Evolutionary conservation across 2,329 filamentous ascomycete species (phyloP), one percentile per base, ranked within the genome.

Genomic region (Aureobasidium sp.): DNA sequence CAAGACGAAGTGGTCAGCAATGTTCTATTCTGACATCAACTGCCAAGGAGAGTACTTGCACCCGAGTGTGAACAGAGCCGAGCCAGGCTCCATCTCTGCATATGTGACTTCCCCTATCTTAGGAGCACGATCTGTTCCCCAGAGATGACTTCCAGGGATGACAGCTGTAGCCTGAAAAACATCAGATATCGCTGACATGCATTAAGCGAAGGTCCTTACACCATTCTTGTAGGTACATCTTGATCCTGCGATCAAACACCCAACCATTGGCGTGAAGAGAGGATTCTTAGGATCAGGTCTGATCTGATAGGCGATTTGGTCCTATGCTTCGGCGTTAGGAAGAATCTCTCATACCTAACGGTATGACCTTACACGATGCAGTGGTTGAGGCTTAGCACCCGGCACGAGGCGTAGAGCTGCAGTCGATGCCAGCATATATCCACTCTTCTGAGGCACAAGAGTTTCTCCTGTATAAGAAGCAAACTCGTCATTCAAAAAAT

Each of bases 221-320:
- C 52, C 52, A 15, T 56, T 56, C n/a, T 56, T 44, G 52, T 44
- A 56, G 15, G 52, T 56, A 36, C 52, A 56, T 23, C 20, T 56
- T 17, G 52, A 44, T 20, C 52, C 52, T 10, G 52, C 52, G 5
- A 56, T 44, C 52, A 56, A 23, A 10, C 52, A 56, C 13, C 52
- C 52, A 12, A 56, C 12, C 52, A 56, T 56, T 10, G 52, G 52
- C 8, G 52, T 56, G 39, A 56, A 56, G 2, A 56, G 39, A 34
- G 52, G 52, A 34, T 56, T 56, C 29, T 26, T 46, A 20, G 52
- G 52, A 34, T 56, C 52, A 17, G 52, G 52, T 20, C 52, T 29
- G 27, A 23, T 34, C 26, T 56, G 52, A 17, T 44, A 56, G 3
- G 52, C 52, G 20, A 56, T 56, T 23, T 56, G 52, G 12, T 56